These are phyloP conservation scores for Metschnikowia lochheadii DNA, from an alignment of 805 yeast species.

Conservation along the genomic window DNA sequence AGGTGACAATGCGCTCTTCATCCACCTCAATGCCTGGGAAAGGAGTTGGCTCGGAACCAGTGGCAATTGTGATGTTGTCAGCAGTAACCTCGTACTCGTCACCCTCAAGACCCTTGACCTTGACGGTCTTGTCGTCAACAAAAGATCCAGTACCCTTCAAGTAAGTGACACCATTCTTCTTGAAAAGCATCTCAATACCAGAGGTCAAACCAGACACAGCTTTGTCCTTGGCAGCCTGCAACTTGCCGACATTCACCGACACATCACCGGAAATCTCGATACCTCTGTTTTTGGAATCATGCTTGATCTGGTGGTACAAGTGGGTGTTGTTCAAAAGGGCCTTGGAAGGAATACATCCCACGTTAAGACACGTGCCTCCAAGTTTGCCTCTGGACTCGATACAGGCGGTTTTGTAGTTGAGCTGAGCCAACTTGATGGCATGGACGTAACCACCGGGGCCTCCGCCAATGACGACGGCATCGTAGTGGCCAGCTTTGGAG, in stretches of 20 bases:
- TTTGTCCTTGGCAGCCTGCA: constrained; percentile 89
- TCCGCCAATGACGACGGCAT: constrained; percentile 94
- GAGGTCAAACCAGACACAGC: constrained; percentile 86
- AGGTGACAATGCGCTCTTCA: constrained; percentile 93
- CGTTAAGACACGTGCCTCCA: constrained; percentile 98
- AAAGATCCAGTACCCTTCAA: constrained; percentile 92
- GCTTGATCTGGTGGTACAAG: constrained; percentile 80
- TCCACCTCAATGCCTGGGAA: constrained; percentile 97
- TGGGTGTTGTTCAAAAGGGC: constrained; percentile 93
- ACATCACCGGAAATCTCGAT: constrained; percentile 78
- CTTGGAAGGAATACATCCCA: constrained; percentile 98
- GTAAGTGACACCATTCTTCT: constrained; percentile 92
- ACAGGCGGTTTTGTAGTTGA: constrained; percentile 93
- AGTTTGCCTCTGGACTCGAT: constrained; percentile 92
- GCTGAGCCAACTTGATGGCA: constrained; percentile 97
- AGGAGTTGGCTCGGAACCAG: constrained; percentile 97
- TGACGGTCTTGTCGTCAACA: constrained; percentile 70
- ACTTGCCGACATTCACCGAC: constrained; percentile 64
- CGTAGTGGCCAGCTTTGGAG: constrained; percentile 58
- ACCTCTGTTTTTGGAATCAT: constrained; percentile 85
- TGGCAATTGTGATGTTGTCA: constrained; percentile 88
- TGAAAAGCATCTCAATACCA: constrained; percentile 92
- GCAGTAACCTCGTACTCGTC: constrained; percentile 72
- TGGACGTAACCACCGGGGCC: constrained; percentile 99
- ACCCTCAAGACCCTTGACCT: constrained; percentile 85